phyloP scores from a whole-genome alignment of 257 asterid genomes.

The Misopates orontium region DNA sequence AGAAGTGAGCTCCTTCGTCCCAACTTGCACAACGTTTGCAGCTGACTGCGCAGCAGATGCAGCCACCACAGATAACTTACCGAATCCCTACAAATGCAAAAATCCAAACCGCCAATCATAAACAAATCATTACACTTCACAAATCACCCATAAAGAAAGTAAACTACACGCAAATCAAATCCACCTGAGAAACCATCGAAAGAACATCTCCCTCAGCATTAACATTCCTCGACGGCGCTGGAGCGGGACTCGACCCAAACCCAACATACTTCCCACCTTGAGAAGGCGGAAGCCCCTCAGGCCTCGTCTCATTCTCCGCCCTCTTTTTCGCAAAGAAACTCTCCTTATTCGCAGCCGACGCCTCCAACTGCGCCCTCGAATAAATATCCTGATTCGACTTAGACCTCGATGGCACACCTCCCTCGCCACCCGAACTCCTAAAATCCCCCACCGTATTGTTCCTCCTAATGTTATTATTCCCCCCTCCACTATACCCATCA shows the following conservation, averaged over 20 bases:
- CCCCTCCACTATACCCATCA: conserved; percentile 33
- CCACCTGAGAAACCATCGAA: conserved; percentile 75
- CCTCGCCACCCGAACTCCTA: conserved; percentile 55
- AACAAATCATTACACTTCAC: background rate
- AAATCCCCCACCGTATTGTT: conserved; percentile 80
- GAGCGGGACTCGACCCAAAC: conserved; percentile 70
- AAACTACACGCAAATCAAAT: background rate
- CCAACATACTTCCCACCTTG: conserved; percentile 97
- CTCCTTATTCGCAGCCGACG: conserved; percentile 82
- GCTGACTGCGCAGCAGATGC: conserved; percentile 88
- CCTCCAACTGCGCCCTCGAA: conserved; percentile 63
- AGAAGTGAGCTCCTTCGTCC: conserved; percentile 78
- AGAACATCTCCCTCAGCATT: conserved; percentile 68
- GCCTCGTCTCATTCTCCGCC: conserved; percentile 66
- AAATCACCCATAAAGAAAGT: background rate
- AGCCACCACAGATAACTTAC: conserved; percentile 81
- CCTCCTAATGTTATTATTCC: conserved; percentile 54
- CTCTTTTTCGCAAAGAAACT: conserved; percentile 66
- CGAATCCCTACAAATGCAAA: conserved; percentile 62
- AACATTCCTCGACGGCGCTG: conserved; percentile 35
- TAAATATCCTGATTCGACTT: conserved; percentile 68
- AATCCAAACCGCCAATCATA: background rate
- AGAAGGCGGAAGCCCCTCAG: conserved; percentile 88
- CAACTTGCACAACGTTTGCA: conserved; percentile 84
- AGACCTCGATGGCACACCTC: conserved; percentile 62